Conservation (phyloP, 2,329 filamentous ascomycete species). For the Karstenula rhodostoma region DNA sequence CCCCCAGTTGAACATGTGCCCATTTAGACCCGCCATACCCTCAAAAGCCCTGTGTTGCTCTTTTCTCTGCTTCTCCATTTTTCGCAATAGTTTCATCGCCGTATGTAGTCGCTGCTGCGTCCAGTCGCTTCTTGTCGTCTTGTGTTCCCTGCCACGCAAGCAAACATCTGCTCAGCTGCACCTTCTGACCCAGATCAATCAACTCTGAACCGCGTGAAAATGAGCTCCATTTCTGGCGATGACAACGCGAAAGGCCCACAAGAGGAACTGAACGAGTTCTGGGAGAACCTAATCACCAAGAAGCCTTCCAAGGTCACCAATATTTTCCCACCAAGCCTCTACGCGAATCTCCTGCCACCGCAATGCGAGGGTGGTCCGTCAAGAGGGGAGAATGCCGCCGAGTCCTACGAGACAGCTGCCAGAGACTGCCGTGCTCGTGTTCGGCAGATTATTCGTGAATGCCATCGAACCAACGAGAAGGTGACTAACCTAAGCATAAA, state of each 20-base stretch:
- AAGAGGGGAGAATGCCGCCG: slow-evolving; percentile 67
- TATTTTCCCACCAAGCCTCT: slow-evolving; percentile 72
- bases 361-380: slow-evolving; percentile 56
- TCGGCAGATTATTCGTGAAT: slow-evolving; percentile 65
- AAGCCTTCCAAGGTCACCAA: slow-evolving; percentile 75
- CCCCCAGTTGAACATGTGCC: slow-evolving; percentile 16
- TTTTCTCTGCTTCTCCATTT: background rate
- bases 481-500: background rate
- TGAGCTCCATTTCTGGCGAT: slow-evolving; percentile 27
- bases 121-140: background rate
- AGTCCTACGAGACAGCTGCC: slow-evolving; percentile 76
- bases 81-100: background rate
- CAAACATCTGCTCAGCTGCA: background rate
- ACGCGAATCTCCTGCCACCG: slow-evolving; percentile 57
- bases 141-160: background rate
- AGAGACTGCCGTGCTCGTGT: slow-evolving; percentile 70
- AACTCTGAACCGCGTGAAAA: slow-evolving; percentile 4
- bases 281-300: slow-evolving; percentile 72
- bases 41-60: background rate
- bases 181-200: background rate
- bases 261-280: slow-evolving; percentile 73
- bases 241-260: slow-evolving; percentile 60
- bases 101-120: background rate
- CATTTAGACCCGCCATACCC: slow-evolving; percentile 3
- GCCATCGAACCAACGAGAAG: slow-evolving; percentile 79